Conservation (phyloP, 306 rosid genomes). For the Rosa multiflora region DNA sequence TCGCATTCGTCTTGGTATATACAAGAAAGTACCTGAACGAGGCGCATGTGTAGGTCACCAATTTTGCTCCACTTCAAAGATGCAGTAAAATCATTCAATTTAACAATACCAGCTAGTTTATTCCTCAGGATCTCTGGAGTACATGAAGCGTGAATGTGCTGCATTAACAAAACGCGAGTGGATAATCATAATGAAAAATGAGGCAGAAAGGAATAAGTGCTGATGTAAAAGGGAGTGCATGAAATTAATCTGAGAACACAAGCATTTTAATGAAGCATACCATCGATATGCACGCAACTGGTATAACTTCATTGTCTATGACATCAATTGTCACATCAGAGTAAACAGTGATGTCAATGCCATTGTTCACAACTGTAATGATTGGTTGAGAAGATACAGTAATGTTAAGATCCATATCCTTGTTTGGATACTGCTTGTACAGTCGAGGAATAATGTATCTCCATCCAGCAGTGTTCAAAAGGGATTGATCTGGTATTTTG, state of each 20-base stretch:
- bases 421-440: conserved; percentile 70
- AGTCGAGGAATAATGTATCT: conserved; percentile 73
- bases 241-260: background rate
- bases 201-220: background rate
- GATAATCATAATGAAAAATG: conserved; percentile 5
- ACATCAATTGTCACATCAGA: conserved; percentile 61
- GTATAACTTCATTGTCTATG: conserved; percentile 50
- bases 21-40: conserved; percentile 55
- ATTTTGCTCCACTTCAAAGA: conserved; percentile 85
- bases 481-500: conserved; percentile 48
- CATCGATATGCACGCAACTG: conserved; percentile 76
- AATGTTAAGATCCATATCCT: conserved; percentile 62
- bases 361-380: conserved; percentile 43
- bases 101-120: conserved; percentile 48
- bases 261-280: conserved; percentile 44
- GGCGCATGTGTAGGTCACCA: conserved; percentile 55
- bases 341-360: conserved; percentile 35
- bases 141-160: conserved; percentile 68
- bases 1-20: background rate
- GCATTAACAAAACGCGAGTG: conserved; percentile 30
- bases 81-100: conserved; percentile 44
- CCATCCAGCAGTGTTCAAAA: conserved; percentile 76
- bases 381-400: conserved; percentile 64
- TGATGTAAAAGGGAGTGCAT: background rate
- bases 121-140: conserved; percentile 48